Evolutionary conservation across 352 stramenopile genomes (phyloP).

Genomic region (Globisporangium sylvaticum): DNA sequence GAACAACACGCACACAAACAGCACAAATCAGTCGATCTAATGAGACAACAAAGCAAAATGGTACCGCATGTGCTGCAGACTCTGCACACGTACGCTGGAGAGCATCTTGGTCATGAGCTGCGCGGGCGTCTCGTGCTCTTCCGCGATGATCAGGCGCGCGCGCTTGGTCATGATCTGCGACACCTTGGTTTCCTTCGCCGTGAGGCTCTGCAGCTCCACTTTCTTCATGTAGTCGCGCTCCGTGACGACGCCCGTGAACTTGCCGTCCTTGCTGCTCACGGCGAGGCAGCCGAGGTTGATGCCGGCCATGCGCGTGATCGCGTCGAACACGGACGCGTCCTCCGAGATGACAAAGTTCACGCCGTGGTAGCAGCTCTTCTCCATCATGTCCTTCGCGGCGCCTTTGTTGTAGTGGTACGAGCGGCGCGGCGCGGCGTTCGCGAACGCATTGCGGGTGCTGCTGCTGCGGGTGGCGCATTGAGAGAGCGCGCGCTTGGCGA

Average conservation of each 20-base stretch:
- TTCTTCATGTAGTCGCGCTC: conserved; percentile 96
- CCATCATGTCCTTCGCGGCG: conserved; percentile 88
- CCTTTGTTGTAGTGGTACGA: conserved; percentile 75
- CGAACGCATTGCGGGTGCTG: background rate
- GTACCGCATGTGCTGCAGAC: background rate
- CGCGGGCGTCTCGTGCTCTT: conserved; percentile 81
- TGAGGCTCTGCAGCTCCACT: conserved; percentile 91
- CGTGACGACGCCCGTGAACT: conserved; percentile 90
- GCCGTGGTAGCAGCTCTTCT: conserved; percentile 92
- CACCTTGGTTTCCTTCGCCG: conserved; percentile 78
- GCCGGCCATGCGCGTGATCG: conserved; percentile 92
- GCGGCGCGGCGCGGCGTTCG: conserved; percentile 2
- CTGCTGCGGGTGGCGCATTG: background rate
- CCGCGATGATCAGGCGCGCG: conserved; percentile 88
- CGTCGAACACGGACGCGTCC: conserved; percentile 91
- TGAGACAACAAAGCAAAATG: no score
- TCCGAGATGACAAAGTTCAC: conserved; percentile 95
- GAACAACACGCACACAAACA: background rate
- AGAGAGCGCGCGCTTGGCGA: background rate
- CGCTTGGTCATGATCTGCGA: conserved; percentile 94
- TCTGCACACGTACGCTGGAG: conserved; percentile 53
- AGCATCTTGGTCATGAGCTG: conserved; percentile 97
- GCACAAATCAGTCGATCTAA: background rate
- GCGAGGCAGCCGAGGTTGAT: conserved; percentile 92
- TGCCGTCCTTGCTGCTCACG: conserved; percentile 82